Evolutionary conservation across 2,329 filamentous ascomycete species (phyloP).

Genomic region (Camptophora hylomeconis): DNA sequence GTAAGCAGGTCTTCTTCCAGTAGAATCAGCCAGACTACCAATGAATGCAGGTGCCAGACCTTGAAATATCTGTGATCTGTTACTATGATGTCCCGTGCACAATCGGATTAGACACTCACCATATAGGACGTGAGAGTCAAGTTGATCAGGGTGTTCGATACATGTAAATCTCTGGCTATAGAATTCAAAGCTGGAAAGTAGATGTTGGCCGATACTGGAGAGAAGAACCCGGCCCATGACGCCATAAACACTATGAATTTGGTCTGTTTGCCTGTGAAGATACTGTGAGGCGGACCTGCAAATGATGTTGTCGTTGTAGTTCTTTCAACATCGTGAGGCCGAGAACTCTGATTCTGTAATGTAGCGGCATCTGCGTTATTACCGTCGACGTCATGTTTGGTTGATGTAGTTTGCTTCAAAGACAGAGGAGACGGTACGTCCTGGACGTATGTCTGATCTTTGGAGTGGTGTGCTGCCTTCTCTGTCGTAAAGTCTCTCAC

Average conservation of each 20-base stretch:
- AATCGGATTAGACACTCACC: slow-evolving; percentile 4
- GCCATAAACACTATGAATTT: slow-evolving; percentile 27
- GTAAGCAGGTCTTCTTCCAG: slow-evolving; percentile 38
- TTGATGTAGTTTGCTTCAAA: no score
- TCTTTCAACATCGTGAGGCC: no score
- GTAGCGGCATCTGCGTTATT: no score
- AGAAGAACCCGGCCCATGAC: slow-evolving; percentile 29
- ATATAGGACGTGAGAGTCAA: slow-evolving; percentile 22
- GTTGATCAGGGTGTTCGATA: slow-evolving; percentile 18
- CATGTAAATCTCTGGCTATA: slow-evolving; percentile 28
- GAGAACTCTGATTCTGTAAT: no score
- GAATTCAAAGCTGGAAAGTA: slow-evolving; percentile 33
- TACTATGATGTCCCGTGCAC: not conserved
- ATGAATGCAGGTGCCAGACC: slow-evolving; percentile 40
- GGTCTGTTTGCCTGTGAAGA: slow-evolving; percentile 24
- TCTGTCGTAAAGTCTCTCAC: no score
- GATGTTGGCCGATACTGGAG: slow-evolving; percentile 32
- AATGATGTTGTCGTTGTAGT: slow-evolving; percentile 8
- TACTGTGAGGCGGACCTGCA: slow-evolving; percentile 19
- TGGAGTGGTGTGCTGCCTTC: no score
- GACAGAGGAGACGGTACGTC: no score
- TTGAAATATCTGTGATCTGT: slow-evolving; percentile 36
- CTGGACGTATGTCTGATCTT: no score
- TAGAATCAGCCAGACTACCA: slow-evolving; percentile 38
- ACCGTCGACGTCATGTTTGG: no score